Percentiles rank a stretch among this genome's conserved stretches.
These are phyloP conservation scores for Apodospora peruviana DNA, from an alignment of 495 filamentous ascomycete genomes.

Conservation along the genomic window DNA sequence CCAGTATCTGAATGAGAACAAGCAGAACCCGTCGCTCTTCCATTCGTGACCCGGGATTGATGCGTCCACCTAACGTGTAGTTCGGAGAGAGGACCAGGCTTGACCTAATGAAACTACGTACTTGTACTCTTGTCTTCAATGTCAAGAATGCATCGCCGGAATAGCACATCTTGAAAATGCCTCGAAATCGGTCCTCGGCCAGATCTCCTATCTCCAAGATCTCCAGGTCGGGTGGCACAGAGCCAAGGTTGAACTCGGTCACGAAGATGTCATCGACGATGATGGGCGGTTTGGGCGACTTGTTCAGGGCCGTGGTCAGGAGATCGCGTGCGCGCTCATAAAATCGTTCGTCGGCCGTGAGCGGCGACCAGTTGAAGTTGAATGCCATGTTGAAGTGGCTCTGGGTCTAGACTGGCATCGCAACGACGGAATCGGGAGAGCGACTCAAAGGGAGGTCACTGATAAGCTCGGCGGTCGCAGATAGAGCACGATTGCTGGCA, in stretches of 20 bases:
- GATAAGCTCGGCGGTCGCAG: conserved; percentile 13
- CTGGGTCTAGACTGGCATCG: conserved; percentile 24
- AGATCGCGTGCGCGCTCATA: conserved; percentile 89
- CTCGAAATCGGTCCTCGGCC: conserved; percentile 93
- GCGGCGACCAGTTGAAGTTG: conserved; percentile 99
- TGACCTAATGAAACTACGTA: too few relatives aligned
- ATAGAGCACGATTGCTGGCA: neutral
- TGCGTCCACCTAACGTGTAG: too few relatives aligned
- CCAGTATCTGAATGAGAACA: too few relatives aligned
- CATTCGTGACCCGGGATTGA: neutral
- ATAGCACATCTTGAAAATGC: conserved; percentile 99
- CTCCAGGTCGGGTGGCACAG: conserved; percentile 86
- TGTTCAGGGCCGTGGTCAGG: conserved; percentile 91
- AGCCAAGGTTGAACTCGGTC: conserved; percentile 93
- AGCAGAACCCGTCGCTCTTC: too few relatives aligned
- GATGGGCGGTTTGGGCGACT: conserved; percentile 95
- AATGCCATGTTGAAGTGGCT: conserved; percentile 76
- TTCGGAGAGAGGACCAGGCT: conserved; percentile 8
- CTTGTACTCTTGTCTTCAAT: conserved; percentile 87
- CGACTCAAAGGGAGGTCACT: conserved; percentile 3
- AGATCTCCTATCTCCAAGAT: conserved; percentile 96
- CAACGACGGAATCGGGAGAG: conserved; percentile 6
- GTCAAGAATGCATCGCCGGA: conserved; percentile 92
- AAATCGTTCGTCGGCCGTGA: conserved; percentile 88
- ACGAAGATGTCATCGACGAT: conserved; percentile 99